Conservation (phyloP, 345 rosid genomes). For the Psidium friedrichsthalianum region DNA sequence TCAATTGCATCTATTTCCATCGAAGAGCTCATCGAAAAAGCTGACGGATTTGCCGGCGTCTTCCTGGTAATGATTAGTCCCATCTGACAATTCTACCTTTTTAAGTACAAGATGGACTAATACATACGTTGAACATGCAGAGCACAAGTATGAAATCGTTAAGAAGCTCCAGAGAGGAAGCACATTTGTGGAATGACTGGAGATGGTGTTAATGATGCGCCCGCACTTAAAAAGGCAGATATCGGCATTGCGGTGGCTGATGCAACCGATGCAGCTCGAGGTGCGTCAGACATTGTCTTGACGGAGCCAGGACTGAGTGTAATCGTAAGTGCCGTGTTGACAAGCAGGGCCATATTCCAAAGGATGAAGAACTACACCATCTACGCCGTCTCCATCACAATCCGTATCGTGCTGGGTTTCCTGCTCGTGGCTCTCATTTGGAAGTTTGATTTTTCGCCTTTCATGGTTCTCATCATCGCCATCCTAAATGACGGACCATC, state of each 20-base stretch:
- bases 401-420: constrained; percentile 28
- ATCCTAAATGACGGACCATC: constrained; percentile 27
- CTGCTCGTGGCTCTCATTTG: constrained; percentile 21
- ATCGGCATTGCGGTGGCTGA: constrained; percentile 28
- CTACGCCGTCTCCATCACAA: constrained; percentile 30
- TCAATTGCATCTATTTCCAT: constrained; percentile 12
- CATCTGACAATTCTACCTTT: background rate
- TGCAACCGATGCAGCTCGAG: constrained; percentile 27
- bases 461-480: constrained; percentile 37
- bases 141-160: constrained; percentile 28
- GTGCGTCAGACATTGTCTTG: constrained; percentile 25
- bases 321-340: constrained; percentile 22
- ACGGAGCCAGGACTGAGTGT: constrained; percentile 29
- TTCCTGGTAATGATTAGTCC: constrained; percentile 8
- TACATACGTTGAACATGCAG: background rate
- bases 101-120: background rate
- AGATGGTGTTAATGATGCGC: constrained; percentile 31
- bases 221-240: constrained; percentile 29
- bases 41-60: constrained; percentile 31
- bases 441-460: constrained; percentile 28
- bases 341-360: constrained; percentile 31
- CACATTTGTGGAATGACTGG: constrained; percentile 33
- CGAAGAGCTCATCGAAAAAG: constrained; percentile 25
- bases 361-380: constrained; percentile 34
- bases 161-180: constrained; percentile 21